phyloP scores from a whole-genome alignment of 352 stramenopile genomes.

The Phytophthora capsici region DNA sequence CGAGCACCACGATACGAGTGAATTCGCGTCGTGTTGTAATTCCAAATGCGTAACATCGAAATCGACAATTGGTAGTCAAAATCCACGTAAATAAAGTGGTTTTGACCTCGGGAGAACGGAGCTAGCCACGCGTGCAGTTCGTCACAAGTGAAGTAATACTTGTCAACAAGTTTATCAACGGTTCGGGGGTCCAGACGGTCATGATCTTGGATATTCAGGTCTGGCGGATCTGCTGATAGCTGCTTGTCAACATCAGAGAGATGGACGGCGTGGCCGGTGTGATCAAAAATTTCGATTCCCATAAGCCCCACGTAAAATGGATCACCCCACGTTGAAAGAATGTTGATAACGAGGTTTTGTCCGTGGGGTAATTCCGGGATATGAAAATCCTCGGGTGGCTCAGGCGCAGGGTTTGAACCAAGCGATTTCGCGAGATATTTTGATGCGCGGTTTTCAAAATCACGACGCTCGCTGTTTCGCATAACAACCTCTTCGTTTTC shows the following conservation, averaged over 20 bases:
- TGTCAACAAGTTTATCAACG: slow-evolving; percentile 91
- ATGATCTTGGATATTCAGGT: slow-evolving; percentile 87
- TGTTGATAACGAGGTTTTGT: slow-evolving; percentile 80
- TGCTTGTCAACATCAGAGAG: slow-evolving; percentile 73
- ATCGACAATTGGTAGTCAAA: slow-evolving; percentile 79
- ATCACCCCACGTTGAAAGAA: slow-evolving; percentile 91
- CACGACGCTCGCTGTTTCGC: slow-evolving; percentile 5
- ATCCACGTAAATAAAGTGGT: slow-evolving; percentile 82
- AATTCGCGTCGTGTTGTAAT: slow-evolving; percentile 89
- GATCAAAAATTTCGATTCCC: slow-evolving; percentile 90
- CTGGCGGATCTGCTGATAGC: slow-evolving; percentile 74
- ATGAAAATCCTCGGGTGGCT: slow-evolving; percentile 50
- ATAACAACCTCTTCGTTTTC: slow-evolving; percentile 15
- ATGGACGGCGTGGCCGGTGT: slow-evolving; percentile 68
- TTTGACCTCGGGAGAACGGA: slow-evolving; percentile 77
- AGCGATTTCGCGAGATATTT: slow-evolving; percentile 32
- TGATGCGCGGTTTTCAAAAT: slow-evolving; percentile 14
- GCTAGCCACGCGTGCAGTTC: slow-evolving; percentile 91
- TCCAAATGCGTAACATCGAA: slow-evolving; percentile 89
- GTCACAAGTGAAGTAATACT: slow-evolving; percentile 86
- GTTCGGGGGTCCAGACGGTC: slow-evolving; percentile 79
- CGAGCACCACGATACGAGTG: slow-evolving; percentile 75
- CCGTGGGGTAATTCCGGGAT: slow-evolving; percentile 80
- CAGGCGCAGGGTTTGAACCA: slow-evolving; percentile 9
- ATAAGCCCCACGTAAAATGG: slow-evolving; percentile 92